Evolutionary conservation across 495 filamentous ascomycete species (phyloP), one percentile per base, ranked within the genome.

Genomic region (Parathielavia hyrcaniae): DNA sequence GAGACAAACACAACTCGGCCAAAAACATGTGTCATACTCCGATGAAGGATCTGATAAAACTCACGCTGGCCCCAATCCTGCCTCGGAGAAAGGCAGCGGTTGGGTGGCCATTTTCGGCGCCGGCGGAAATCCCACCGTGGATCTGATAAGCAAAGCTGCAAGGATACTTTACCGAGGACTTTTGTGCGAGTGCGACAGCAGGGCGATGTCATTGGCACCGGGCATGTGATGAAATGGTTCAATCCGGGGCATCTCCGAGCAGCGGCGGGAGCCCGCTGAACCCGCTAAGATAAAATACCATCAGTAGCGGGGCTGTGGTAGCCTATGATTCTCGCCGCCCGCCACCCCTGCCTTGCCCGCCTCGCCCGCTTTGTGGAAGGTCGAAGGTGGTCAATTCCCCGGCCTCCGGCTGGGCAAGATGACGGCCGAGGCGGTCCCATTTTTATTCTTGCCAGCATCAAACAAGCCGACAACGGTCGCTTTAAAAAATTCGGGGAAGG

Each of bases 131-230:
- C 14, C 55, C 47, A 16, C 53, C 35, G 43, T 51, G 61, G 61
- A 63, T 63, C 61, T 59, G 61, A 63, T 63, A 63, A 63, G 61
- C 9, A 43, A 19, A 50, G 45, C 26, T 48, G 45, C 60, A 63
- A 20, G 61, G 56, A 49, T 59, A 47, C 35, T 47, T 59, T 52
- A 17, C 51, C 61, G 56, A 59, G 56, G 57, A 12, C 50, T 14
- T 39, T 19, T 34, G 22, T 38, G 55, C 23, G 26, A 30, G 26
- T 30, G 26, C 26, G 26, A 30, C 3, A 30, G 26, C 26, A 30
- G 26, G 26, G 3, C 26, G 26, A 30, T 30, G n/a, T 30, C 26
- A 20, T 12, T 10, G 45, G 13, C 26, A 13, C n/a, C n/a, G n/a
- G n/a, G n/a, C n/a, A n/a, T n/a, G 23, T 2, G 38, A 38, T 53